Percentiles rank a stretch among this genome's conserved stretches.
These are phyloP conservation scores for Pseudoscleropodium purum DNA, from an alignment of 225 moss, liverwort and hornwort genomes.

Conservation along the genomic window DNA sequence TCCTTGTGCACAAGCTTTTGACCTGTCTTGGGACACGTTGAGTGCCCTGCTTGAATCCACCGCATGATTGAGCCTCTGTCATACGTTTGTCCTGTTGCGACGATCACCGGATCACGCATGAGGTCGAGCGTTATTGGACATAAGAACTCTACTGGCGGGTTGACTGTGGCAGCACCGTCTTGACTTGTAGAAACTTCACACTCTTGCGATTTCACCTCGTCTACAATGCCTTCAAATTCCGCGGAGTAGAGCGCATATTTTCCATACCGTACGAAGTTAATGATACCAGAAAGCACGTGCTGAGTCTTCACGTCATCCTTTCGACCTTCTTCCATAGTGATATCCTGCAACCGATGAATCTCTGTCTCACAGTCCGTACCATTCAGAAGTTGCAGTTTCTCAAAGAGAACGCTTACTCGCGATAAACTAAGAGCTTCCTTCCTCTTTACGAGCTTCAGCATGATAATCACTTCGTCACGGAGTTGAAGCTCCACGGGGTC, in stretches of 20 bases:
- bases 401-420: constrained; percentile 11
- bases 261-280: constrained; percentile 42
- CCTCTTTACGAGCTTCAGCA: constrained; percentile 28
- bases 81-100: constrained; percentile 67
- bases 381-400: constrained; percentile 22
- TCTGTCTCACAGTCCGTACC: constrained; percentile 41
- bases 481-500: constrained; percentile 31
- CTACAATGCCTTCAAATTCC: constrained; percentile 11
- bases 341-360: constrained; percentile 45
- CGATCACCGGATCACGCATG: constrained; percentile 62
- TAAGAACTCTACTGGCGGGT: constrained; percentile 46
- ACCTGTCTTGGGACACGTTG: constrained; percentile 55
- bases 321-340: constrained; percentile 1
- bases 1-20: constrained; percentile 41
- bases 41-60: constrained; percentile 47
- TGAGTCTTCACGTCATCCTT: background rate
- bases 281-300: constrained; percentile 27
- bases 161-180: background rate
- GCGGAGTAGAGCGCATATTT: constrained; percentile 42
- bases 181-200: constrained; percentile 27
- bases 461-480: constrained; percentile 9
- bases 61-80: constrained; percentile 41
- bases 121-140: constrained; percentile 63
- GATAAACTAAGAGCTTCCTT: constrained; percentile 17
- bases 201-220: background rate